phyloP scores from a whole-genome alignment of 2,329 filamentous ascomycete species.

The Macrophomina pseudophaseolina region DNA sequence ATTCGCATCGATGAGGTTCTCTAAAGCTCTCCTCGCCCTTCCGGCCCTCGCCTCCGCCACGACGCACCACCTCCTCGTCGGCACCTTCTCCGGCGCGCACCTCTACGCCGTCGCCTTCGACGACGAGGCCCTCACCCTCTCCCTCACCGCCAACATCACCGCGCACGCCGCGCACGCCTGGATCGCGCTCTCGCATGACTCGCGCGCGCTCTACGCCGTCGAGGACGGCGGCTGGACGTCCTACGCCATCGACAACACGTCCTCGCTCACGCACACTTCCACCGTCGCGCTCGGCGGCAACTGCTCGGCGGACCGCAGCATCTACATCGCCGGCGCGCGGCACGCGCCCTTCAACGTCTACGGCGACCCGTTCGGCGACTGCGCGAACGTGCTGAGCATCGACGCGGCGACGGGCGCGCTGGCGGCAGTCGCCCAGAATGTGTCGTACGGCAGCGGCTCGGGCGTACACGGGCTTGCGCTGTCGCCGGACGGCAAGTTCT shows the following conservation, averaged over 20 bases:
- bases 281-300: not conserved
- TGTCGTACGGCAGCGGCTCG: conserved; percentile 6
- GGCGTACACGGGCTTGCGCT: conserved; percentile 38
- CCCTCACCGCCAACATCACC: conserved; percentile 25
- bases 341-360: conserved; percentile 20
- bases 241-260: conserved; percentile 18
- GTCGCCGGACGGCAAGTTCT: conserved; percentile 33
- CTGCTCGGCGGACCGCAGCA: conserved; percentile 17
- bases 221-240: conserved; percentile 21
- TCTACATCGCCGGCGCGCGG: not conserved
- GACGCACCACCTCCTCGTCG: conserved; percentile 26
- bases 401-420: not conserved
- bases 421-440: conserved; percentile 3
- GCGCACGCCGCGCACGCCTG: conserved; percentile 22
- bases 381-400: conserved; percentile 22
- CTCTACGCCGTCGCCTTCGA: conserved; percentile 27
- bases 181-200: conserved; percentile 26
- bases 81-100: conserved; percentile 16
- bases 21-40: not conserved
- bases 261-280: conserved; percentile 5
- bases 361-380: conserved; percentile 23
- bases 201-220: conserved; percentile 20
- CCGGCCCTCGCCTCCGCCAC: conserved; percentile 9
- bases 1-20: not conserved
- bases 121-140: conserved; percentile 15